Base-by-base conservation (phyloP, 2,329 filamentous ascomycete species). In the Phaeosphaeria sp. region DNA sequence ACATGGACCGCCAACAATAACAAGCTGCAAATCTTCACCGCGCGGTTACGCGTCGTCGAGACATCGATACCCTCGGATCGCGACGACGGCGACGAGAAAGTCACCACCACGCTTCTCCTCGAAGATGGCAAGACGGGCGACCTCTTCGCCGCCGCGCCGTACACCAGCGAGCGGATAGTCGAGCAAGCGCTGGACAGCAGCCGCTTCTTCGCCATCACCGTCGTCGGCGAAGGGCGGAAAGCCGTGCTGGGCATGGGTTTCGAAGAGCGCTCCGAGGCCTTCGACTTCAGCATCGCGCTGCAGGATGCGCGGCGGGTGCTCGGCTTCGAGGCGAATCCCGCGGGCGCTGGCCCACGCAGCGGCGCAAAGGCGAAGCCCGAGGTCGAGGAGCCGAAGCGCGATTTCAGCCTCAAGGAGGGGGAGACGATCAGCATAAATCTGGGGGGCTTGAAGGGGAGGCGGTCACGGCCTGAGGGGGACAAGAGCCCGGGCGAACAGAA, bases 371-470 rank as follows among this genome's bases (percentile, higher is more conserved):
- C 74, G 56, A 75, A 77, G 65, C 78, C 77, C 46, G 76, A 79
- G 44, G 78, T 78, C 43, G 79, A 82, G 55, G 85, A 86, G 71
- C 73, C 69, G 33, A 89, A 88, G 78, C 86, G 85, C 64, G 92
- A 96, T 71, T 93, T 92, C 72, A 93, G 91, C 69, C 77, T 97
- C 63, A 96, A 96, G 77, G 92, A 93, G 59, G 92, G 92, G 11
- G 90, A 97, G 83, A 96, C 91, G 18, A 96, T 96, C 67, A 92
- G 89, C 22, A 88, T 96, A 63, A 91, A 91, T 74, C 83, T 95
- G 51, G 87, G 86, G 4, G 86, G 87, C 21, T 36, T 75, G 40
- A 84, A 82, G 65, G 82, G 86, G 1, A 67, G 79, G 65, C 82
- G 74, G 60, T 68, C 73, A 71, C 55, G 78, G 13, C 64, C 61